Evolutionary conservation across 2,329 filamentous ascomycete species (phyloP).

Genomic region (Venturia aucupariae): DNA sequence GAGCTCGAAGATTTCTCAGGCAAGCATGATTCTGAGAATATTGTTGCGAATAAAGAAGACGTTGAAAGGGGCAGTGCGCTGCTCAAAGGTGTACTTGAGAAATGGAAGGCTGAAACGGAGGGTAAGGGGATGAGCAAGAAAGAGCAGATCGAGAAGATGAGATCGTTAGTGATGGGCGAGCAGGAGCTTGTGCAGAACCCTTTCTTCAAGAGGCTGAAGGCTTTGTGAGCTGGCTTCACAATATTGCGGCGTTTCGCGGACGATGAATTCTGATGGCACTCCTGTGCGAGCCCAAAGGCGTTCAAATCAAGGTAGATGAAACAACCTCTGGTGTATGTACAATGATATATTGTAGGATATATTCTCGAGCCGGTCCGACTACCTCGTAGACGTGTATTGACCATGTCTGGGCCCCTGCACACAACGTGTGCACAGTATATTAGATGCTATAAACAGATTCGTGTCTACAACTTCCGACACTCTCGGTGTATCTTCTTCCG

Average conservation of each 20-base stretch:
- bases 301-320: not conserved
- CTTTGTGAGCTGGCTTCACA: conserved; percentile 25
- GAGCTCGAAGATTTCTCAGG: conserved; percentile 92
- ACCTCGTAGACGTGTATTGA: not conserved
- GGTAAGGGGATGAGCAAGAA: conserved; percentile 48
- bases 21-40: conserved; percentile 52
- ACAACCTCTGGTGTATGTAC: not conserved
- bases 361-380: not conserved
- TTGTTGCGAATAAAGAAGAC: conserved; percentile 68
- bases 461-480: not conserved
- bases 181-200: conserved; percentile 52
- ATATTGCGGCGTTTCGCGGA: not conserved
- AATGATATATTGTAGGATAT: not conserved
- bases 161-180: conserved; percentile 67
- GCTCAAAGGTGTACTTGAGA: conserved; percentile 71
- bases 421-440: too few relatives aligned
- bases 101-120: conserved; percentile 74
- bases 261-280: not conserved
- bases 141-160: conserved; percentile 70
- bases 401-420: not conserved
- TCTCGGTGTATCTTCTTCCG: not conserved
- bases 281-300: not conserved
- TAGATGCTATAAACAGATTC: too few relatives aligned
- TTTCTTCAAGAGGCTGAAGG: conserved; percentile 56
- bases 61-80: conserved; percentile 80